These are phyloP conservation scores for Mytilinidion resinicola DNA, from an alignment of 495 filamentous ascomycete genomes.

Conservation along the genomic window DNA sequence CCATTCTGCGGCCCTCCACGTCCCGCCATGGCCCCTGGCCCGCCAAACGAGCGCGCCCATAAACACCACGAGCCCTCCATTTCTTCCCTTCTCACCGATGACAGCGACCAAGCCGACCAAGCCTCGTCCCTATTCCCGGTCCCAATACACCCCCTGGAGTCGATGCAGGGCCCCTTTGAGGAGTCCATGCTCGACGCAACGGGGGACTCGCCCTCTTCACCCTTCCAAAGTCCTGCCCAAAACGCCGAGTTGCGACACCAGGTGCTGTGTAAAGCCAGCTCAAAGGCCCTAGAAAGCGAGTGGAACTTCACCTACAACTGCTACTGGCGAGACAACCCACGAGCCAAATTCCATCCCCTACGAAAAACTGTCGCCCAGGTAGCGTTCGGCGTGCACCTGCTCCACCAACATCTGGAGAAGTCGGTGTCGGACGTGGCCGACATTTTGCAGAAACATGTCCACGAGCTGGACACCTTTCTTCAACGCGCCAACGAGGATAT, in stretches of 20 bases:
- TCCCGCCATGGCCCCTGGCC: neutral
- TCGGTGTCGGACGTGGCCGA: conserved; percentile 78
- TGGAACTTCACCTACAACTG: conserved; percentile 60
- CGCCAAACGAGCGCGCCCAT: neutral
- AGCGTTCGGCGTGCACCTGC: conserved; percentile 83
- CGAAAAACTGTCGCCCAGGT: conserved; percentile 90
- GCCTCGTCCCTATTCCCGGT: neutral
- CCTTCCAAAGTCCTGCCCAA: conserved; percentile 18
- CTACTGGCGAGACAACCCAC: conserved; percentile 64
- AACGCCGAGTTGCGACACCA: conserved; percentile 50
- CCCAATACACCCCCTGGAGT: conserved; percentile 70
- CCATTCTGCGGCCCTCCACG: neutral
- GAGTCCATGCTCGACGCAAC: conserved; percentile 80
- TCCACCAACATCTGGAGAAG: conserved; percentile 79
- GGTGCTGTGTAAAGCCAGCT: conserved; percentile 54
- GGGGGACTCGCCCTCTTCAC: conserved; percentile 35
- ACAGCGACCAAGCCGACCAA: neutral
- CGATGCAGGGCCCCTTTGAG: conserved; percentile 87
- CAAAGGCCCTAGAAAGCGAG: conserved; percentile 32
- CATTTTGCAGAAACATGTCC: conserved; percentile 86
- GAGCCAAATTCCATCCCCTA: conserved; percentile 71
- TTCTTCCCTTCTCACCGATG: neutral
- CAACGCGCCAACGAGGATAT: conserved; percentile 82
- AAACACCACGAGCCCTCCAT: neutral
- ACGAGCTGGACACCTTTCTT: conserved; percentile 87